These are phyloP conservation scores for Luffa aegyptiaca DNA, from an alignment of 306 rosid genomes.

Conservation along the genomic window DNA sequence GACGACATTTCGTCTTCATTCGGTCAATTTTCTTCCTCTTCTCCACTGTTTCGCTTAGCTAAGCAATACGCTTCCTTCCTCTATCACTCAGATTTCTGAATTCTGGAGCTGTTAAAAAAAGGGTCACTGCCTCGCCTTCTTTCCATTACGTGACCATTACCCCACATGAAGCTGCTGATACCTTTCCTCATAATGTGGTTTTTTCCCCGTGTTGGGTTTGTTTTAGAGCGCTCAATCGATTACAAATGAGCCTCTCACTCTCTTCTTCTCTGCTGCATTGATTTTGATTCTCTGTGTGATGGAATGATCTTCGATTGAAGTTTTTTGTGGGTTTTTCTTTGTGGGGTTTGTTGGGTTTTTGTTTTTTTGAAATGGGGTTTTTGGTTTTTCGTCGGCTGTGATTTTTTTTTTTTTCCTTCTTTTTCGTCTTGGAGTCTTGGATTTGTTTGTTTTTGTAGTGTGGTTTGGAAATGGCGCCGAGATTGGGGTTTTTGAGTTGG, in stretches of 20 bases:
- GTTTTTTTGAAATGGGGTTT: constrained; percentile 22
- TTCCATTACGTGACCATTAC: constrained; percentile 24
- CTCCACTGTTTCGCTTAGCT: constrained; percentile 1
- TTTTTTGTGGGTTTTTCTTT: constrained; percentile 14
- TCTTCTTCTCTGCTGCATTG: constrained; percentile 23
- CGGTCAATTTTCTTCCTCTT: background rate
- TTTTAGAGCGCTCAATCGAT: constrained; percentile 15
- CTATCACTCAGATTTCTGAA: background rate
- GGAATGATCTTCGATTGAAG: constrained; percentile 22
- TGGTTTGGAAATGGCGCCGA: constrained; percentile 57
- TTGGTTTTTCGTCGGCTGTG: constrained; percentile 8
- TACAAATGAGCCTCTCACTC: constrained; percentile 21
- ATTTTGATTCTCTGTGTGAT: constrained; percentile 22
- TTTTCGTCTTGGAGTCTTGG: constrained; percentile 3
- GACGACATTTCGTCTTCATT: background rate
- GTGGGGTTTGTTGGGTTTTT: constrained; percentile 3
- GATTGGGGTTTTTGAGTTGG: constrained; percentile 58
- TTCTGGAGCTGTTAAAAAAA: background rate
- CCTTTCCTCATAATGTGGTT: constrained; percentile 80
- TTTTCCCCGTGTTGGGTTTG: constrained; percentile 33
- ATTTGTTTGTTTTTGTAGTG: background rate
- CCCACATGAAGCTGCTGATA: constrained; percentile 67
- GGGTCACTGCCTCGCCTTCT: constrained; percentile 10
- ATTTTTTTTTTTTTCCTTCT: background rate
- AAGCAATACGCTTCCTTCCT: background rate